phyloP scores from a whole-genome alignment of 345 rosid species.

The Lumnitzera racemosa region DNA sequence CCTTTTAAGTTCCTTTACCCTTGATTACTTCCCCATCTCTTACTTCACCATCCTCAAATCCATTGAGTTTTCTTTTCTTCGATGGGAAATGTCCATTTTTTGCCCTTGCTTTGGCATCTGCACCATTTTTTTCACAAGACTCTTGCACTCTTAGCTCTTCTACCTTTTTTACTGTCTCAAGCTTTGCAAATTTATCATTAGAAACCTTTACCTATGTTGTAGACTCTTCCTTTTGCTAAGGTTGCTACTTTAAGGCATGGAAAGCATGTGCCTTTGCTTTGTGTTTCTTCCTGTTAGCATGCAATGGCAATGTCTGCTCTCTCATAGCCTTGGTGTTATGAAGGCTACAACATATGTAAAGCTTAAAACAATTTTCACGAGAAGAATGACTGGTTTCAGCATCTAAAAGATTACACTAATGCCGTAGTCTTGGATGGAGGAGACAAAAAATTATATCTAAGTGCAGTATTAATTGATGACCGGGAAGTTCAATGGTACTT shows the following conservation, averaged over 20 bases:
- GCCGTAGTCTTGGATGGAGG: too few relatives aligned
- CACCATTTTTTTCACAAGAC: slow-evolving; percentile 11
- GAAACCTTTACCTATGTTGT: slow-evolving; percentile 24
- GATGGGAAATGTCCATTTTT: slow-evolving; percentile 25
- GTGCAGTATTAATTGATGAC: too few relatives aligned
- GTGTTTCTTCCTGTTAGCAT: slow-evolving; percentile 96
- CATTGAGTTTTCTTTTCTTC: slow-evolving; percentile 47
- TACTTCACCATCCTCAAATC: slow-evolving; percentile 9
- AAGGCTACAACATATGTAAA: slow-evolving; percentile 33
- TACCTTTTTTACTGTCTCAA: slow-evolving; percentile 7
- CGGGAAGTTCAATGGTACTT: too few relatives aligned
- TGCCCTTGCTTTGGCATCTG: slow-evolving; percentile 10
- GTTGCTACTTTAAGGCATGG: slow-evolving; percentile 50
- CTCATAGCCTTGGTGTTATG: slow-evolving; percentile 80
- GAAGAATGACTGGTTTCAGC: too few relatives aligned
- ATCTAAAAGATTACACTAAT: too few relatives aligned
- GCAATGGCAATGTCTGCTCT: slow-evolving; percentile 74
- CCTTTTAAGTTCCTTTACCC: slow-evolving; percentile 16
- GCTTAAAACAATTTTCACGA: too few relatives aligned
- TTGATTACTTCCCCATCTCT: slow-evolving; percentile 35
- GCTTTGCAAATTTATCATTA: slow-evolving; percentile 20
- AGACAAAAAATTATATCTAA: too few relatives aligned
- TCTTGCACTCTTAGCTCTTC: slow-evolving; percentile 30
- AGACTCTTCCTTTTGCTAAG: slow-evolving; percentile 33
- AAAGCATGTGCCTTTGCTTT: slow-evolving; percentile 61